These are phyloP conservation scores for Caloboletus inedulis DNA, from an alignment of 1,284 basidiomycete species.

Conservation along the genomic window DNA sequence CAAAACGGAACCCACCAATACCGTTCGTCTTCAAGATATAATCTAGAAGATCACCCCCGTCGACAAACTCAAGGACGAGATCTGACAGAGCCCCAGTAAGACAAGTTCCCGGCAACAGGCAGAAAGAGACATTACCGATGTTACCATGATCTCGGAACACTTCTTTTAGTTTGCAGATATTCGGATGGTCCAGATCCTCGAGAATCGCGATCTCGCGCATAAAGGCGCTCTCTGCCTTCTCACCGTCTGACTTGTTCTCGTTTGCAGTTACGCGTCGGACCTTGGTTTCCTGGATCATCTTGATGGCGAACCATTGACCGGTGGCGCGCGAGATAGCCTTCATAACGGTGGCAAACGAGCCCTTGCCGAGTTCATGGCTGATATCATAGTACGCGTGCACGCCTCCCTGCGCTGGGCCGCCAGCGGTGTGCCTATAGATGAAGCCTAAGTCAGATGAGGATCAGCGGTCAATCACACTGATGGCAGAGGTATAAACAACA, in stretches of 20 bases:
- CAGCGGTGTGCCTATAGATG: conserved; percentile 53
- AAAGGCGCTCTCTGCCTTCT: conserved; percentile 40
- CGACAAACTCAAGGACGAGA: conserved; percentile 75
- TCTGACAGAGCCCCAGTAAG: conserved; percentile 39
- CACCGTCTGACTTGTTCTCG: conserved; percentile 21
- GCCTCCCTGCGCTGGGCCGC: conserved; percentile 45
- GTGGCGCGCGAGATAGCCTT: conserved; percentile 60
- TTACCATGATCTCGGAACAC: conserved; percentile 67
- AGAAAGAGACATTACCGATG: conserved; percentile 52
- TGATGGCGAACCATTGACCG: conserved; percentile 69
- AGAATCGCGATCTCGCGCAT: conserved; percentile 81
- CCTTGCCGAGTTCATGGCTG: conserved; percentile 67
- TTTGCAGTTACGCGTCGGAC: conserved; percentile 37
- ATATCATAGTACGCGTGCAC: conserved; percentile 66
- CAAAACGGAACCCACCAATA: conserved; percentile 47
- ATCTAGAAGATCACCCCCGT: conserved; percentile 88
- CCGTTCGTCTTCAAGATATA: conserved; percentile 62
- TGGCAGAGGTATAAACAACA: conserved; percentile 13
- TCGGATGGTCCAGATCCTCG: conserved; percentile 69
- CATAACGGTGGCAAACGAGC: conserved; percentile 78
- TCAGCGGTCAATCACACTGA: neutral
- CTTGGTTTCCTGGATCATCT: conserved; percentile 63
- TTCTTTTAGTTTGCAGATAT: conserved; percentile 81
- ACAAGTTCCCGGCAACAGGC: neutral
- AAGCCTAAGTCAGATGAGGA: conserved; percentile 36